Conservation (phyloP, 2,329 filamentous ascomycete genomes). For the Colletotrichum tamarilloi region DNA sequence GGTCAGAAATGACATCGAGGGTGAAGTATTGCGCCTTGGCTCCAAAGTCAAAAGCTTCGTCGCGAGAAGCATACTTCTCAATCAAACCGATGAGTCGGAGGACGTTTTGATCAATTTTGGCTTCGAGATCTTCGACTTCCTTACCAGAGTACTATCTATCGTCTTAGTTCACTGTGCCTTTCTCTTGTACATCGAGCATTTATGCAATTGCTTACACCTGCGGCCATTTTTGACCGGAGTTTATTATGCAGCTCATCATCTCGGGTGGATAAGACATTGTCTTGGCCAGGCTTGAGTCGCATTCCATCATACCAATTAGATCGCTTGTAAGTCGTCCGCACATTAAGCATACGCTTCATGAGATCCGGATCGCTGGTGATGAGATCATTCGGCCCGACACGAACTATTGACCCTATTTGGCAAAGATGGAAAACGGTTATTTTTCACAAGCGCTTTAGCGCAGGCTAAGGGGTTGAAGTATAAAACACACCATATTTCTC, state of each 20-base stretch:
- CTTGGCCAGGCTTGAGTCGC: constrained; percentile 63
- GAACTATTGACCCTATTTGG: constrained; percentile 47
- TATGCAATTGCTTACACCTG: constrained; percentile 51
- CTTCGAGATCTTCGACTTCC: constrained; percentile 62
- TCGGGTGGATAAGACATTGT: constrained; percentile 63
- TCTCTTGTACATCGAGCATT: background rate
- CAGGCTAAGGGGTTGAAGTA: background rate
- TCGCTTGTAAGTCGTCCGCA: constrained; percentile 50
- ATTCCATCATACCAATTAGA: constrained; percentile 59
- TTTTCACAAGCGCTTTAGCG: background rate
- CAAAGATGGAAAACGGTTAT: background rate
- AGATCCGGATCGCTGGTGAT: constrained; percentile 52
- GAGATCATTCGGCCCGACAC: constrained; percentile 56
- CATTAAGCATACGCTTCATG: constrained; percentile 50
- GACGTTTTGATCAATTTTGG: constrained; percentile 60
- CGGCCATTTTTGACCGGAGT: constrained; percentile 59
- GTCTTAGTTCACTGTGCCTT: background rate
- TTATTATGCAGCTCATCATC: constrained; percentile 56
- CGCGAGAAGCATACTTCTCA: constrained; percentile 50
- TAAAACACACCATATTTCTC: constrained; percentile 45
- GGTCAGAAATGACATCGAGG: constrained; percentile 63
- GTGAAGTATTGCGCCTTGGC: constrained; percentile 62
- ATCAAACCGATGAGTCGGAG: constrained; percentile 56
- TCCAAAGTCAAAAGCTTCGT: constrained; percentile 59
- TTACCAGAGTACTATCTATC: constrained; percentile 58